These are phyloP conservation scores for Clonostachys byssicola DNA, from an alignment of 2,329 filamentous ascomycete species.

Conservation along the genomic window DNA sequence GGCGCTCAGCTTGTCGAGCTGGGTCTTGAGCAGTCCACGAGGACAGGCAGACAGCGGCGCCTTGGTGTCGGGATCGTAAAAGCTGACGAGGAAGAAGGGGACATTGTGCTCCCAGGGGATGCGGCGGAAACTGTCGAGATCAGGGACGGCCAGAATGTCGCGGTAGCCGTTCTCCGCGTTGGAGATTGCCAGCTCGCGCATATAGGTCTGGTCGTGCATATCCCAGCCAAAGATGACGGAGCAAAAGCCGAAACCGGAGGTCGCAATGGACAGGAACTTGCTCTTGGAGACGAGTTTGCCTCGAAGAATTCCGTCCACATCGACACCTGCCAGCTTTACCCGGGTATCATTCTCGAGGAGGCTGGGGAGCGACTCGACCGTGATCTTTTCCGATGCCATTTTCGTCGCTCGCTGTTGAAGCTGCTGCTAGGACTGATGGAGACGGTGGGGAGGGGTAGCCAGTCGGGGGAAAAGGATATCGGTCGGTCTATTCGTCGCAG, in stretches of 20 bases:
- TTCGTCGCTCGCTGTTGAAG: not conserved
- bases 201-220: conserved; percentile 92
- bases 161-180: conserved; percentile 89
- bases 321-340: conserved; percentile 84
- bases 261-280: conserved; percentile 83
- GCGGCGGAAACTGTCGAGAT: conserved; percentile 71
- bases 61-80: conserved; percentile 74
- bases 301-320: conserved; percentile 82
- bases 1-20: conserved; percentile 61
- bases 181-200: conserved; percentile 78
- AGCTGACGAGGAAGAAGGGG: conserved; percentile 81
- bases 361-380: conserved; percentile 58
- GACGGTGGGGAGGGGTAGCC: not conserved
- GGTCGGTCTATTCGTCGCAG: too few species aligned
- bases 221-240: conserved; percentile 95
- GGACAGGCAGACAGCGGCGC: conserved; percentile 74
- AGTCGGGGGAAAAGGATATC: too few species aligned
- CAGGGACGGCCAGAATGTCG: conserved; percentile 78
- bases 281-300: conserved; percentile 90
- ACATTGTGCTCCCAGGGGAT: conserved; percentile 90
- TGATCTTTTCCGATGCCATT: conserved; percentile 36
- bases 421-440: not conserved
- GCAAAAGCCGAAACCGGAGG: conserved; percentile 86
- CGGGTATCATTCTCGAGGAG: conserved; percentile 68
- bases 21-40: conserved; percentile 66